Evolutionary conservation across 768 basidiomycete genomes (phyloP), one percentile per base, ranked within the genome.

Genomic region (Mycena galopus): DNA sequence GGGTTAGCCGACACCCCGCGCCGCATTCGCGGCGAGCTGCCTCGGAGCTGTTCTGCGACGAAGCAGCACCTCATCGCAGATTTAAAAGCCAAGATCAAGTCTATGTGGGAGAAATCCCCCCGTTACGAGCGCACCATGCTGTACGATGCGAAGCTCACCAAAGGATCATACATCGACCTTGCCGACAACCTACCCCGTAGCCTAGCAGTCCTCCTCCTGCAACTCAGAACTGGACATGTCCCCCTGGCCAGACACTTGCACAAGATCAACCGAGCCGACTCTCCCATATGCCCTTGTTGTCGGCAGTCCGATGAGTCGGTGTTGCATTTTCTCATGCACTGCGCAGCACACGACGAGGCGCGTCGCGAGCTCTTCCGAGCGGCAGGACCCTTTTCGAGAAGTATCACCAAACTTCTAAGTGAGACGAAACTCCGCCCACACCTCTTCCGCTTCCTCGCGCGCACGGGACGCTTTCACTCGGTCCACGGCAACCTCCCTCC

Each of bases 401-500:
- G n/a, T 11, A 12, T 65, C 2, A 19, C 29, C 1, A 69, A 64
- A 19, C 30, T 71, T 0, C 62, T 70, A 4, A 11, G n/a, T 16
- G 0, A 14, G 8, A 16, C 29, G 12, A 58, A 70, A 14, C 25
- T 58, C 17, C 12, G 59, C n/a, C 63, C 63, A 4, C 57, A 35
- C 44, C 63, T 71, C 29, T 65, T 65, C 56, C 56, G 29, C 0
- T 71, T 33, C 33, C 21, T 71, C 1, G 63, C 44, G 1, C 44
- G 63, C 50, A 56, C 75, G 0, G 78, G 79, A 0, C 50, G 66
- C 1, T 61, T 76, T 32, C 78, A 75, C 50, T 27, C 73, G 14
- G 73, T 76, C 14, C 39, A 76, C 27, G 81, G 82, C 55, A 79
- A 78, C 75, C 1, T 81, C 76, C 11, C 75, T 27, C 14, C 5